A percentile compares a stretch with the other conserved stretches of the same genome.
phyloP scores from a whole-genome alignment of 352 stramenopile genomes.

The Thalassiosira mediterranea region DNA sequence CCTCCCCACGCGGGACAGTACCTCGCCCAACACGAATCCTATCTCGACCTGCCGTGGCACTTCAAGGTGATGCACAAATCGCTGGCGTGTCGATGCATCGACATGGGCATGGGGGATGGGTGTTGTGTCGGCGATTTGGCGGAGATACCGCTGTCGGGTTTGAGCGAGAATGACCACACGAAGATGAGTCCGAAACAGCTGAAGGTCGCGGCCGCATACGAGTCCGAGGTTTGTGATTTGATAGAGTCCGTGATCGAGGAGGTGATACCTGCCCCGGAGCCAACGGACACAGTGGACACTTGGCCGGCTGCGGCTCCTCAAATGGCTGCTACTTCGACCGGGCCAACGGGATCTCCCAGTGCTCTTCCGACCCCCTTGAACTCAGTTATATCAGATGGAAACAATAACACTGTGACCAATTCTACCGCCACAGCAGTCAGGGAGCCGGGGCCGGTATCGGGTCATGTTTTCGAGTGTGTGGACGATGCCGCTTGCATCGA shows the following conservation, averaged over 20 bases:
- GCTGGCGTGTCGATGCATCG: background rate
- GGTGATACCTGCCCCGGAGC: background rate
- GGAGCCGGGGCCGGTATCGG: background rate
- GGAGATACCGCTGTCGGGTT: slow-evolving; percentile 15
- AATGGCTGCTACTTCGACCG: too few species aligned
- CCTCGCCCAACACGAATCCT: background rate
- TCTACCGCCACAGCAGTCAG: background rate
- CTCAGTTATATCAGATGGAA: too few species aligned
- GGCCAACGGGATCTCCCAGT: too few species aligned
- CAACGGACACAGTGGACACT: background rate
- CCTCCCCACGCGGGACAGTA: background rate
- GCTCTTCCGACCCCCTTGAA: too few species aligned
- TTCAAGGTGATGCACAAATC: background rate
- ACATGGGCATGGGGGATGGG: background rate
- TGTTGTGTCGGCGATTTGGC: slow-evolving; percentile 19
- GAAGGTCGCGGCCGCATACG: background rate
- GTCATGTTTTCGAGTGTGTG: background rate
- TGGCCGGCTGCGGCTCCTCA: too few species aligned
- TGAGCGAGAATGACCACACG: background rate
- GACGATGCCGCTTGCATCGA: background rate
- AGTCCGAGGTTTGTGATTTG: background rate
- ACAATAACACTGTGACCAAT: background rate
- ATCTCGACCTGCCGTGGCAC: background rate
- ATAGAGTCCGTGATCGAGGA: background rate
- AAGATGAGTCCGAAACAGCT: background rate